Evolutionary conservation across 805 yeast genomes (phyloP).

Genomic region (Barnettozyma sucrosica): DNA sequence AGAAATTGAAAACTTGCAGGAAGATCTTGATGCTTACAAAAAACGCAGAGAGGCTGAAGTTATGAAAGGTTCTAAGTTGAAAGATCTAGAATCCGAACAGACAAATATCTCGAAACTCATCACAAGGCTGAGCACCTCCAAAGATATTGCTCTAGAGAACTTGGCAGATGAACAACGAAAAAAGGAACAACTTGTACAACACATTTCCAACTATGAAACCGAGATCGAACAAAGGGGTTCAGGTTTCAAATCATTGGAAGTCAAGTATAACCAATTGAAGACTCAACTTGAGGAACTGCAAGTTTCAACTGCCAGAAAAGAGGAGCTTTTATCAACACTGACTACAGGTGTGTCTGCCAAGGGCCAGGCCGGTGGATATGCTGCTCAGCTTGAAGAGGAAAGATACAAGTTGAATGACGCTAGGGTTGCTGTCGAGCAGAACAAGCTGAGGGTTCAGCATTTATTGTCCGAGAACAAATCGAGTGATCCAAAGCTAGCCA

Average conservation of each 20-base stretch:
- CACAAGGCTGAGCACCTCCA: constrained; percentile 62
- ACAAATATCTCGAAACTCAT: constrained; percentile 51
- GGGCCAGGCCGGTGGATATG: constrained; percentile 72
- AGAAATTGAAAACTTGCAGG: constrained; percentile 55
- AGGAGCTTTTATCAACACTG: constrained; percentile 73
- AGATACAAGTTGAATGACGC: constrained; percentile 50
- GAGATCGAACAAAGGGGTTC: constrained; percentile 33
- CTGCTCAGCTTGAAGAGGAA: constrained; percentile 60
- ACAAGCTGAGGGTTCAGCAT: constrained; percentile 52
- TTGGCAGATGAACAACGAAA: constrained; percentile 46
- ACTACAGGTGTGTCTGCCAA: constrained; percentile 86
- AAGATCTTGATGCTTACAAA: constrained; percentile 53
- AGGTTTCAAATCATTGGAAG: constrained; percentile 36
- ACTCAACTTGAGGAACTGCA: constrained; percentile 40
- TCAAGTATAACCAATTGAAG: constrained; percentile 40
- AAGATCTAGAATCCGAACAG: constrained; percentile 54
- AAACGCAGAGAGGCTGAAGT: constrained; percentile 50
- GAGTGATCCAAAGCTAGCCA: constrained; percentile 41
- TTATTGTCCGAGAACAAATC: constrained; percentile 43
- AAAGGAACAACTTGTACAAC: constrained; percentile 28
- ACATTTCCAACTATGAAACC: constrained; percentile 30
- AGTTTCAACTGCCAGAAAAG: constrained; percentile 48
- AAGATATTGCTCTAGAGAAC: constrained; percentile 52
- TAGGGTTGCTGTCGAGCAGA: constrained; percentile 51
- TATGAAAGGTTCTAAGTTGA: constrained; percentile 53